A percentile compares a stretch with the other conserved stretches of the same genome.
Evolutionary conservation across 176 grass and related monocot genomes (phyloP).

Genomic region (Carex scoparia): DNA sequence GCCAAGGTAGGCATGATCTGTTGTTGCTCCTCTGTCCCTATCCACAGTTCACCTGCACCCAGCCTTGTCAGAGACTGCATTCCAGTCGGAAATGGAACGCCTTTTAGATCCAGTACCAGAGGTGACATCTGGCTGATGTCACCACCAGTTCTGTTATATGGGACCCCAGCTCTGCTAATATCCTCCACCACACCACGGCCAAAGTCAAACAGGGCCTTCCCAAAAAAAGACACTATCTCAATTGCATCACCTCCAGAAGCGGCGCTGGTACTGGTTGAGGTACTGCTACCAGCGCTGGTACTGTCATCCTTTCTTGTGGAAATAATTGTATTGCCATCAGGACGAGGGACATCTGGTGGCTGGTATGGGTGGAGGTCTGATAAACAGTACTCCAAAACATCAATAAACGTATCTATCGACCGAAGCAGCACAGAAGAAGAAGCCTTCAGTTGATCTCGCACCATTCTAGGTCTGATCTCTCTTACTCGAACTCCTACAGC

Average conservation of each 20-base stretch:
- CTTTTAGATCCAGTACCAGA: conserved; percentile 67
- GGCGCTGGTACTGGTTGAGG: conserved; percentile 5
- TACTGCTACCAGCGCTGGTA: neutral
- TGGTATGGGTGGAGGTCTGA: conserved; percentile 73
- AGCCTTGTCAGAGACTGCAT: conserved; percentile 65
- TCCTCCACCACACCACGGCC: conserved; percentile 92
- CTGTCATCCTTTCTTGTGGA: neutral
- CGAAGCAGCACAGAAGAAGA: conserved; percentile 78
- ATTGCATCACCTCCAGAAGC: conserved; percentile 81
- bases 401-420: conserved; percentile 81
- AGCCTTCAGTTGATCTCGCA: conserved; percentile 73
- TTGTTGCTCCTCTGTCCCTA: conserved; percentile 80
- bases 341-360: conserved; percentile 37
- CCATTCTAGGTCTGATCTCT: conserved; percentile 94
- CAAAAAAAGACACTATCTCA: conserved; percentile 93
- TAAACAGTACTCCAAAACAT: conserved; percentile 95
- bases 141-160: conserved; percentile 42
- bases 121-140: conserved; percentile 61
- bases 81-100: conserved; percentile 78
- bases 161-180: conserved; percentile 56
- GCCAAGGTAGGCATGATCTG: conserved; percentile 63
- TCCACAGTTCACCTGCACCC: conserved; percentile 80
- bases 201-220: conserved; percentile 94
- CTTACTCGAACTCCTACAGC: conserved; percentile 71
- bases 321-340: conserved; percentile 21